Evolutionary conservation across 495 filamentous ascomycete genomes (phyloP).

Genomic region (Penicillium lagena): DNA sequence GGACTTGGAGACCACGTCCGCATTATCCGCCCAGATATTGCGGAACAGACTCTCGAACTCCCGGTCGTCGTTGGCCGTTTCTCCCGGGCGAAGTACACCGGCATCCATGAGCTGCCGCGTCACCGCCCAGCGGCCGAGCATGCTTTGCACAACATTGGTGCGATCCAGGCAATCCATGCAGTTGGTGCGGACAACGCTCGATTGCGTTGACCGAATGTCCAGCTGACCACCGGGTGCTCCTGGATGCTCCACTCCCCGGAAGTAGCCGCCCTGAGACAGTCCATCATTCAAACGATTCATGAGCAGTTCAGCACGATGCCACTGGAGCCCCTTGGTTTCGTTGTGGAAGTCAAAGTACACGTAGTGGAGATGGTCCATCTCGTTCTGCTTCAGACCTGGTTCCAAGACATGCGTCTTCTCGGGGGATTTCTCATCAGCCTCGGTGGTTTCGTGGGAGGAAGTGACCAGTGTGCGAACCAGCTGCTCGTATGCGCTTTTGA

Average conservation of each 20-base stretch:
- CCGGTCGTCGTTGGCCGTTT: conserved; percentile 61
- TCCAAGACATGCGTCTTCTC: conserved; percentile 82
- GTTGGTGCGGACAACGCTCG: conserved; percentile 87
- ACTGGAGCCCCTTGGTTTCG: conserved; percentile 88
- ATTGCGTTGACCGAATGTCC: conserved; percentile 73
- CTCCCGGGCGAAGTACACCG: conserved; percentile 63
- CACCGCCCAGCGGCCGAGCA: conserved; percentile 83
- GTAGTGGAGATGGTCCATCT: conserved; percentile 82
- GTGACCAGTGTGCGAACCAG: conserved; percentile 69
- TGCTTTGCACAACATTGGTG: conserved; percentile 95
- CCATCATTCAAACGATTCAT: conserved; percentile 71
- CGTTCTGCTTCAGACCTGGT: conserved; percentile 48
- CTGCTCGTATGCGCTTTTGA: conserved; percentile 91
- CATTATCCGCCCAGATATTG: conserved; percentile 97
- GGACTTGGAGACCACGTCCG: conserved; percentile 83
- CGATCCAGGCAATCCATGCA: conserved; percentile 99
- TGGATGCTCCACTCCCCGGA: conserved; percentile 83
- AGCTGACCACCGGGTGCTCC: conserved; percentile 60
- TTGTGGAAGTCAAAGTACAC: conserved; percentile 98
- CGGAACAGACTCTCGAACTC: conserved; percentile 84
- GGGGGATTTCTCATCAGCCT: conserved; percentile 48
- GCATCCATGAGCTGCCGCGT: conserved; percentile 80
- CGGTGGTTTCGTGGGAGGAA: conserved; percentile 55
- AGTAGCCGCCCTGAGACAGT: conserved; percentile 75
- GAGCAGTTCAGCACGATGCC: conserved; percentile 85